A percentile compares a stretch with the other conserved stretches of the same genome.
Conservation (phyloP, 139 green algal species). For the Microglena sp. region DNA sequence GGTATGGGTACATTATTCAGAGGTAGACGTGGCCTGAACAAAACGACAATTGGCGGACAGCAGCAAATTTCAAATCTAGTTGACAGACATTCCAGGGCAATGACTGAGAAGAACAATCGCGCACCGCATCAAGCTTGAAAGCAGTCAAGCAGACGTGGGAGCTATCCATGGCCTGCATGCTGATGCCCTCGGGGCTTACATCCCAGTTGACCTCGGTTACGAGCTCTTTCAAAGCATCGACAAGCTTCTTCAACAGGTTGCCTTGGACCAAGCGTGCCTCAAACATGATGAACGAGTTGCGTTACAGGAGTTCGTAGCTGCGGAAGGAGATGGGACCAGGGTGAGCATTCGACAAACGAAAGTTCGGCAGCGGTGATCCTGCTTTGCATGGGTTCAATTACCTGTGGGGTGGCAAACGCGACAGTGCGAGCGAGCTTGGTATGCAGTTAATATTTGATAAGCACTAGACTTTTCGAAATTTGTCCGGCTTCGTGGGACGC, state of each 20-base stretch:
- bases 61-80: background rate
- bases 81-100: background rate
- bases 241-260: slow-evolving; percentile 74
- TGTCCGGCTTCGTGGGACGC: too few relatives aligned
- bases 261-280: slow-evolving; percentile 65
- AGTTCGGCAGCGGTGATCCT: background rate
- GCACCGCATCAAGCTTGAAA: background rate
- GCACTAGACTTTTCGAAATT: too few relatives aligned
- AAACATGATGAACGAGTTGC: slow-evolving; percentile 52
- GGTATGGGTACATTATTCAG: too few relatives aligned
- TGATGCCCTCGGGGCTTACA: slow-evolving; percentile 61
- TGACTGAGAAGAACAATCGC: background rate
- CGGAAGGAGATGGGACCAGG: background rate
- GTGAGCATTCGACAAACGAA: background rate
- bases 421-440: background rate
- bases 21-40: background rate
- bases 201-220: slow-evolving; percentile 98
- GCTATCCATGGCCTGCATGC: slow-evolving; percentile 94
- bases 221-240: slow-evolving; percentile 96
- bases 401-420: background rate
- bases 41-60: background rate
- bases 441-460: too few relatives aligned
- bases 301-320: background rate
- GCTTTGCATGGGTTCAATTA: background rate
- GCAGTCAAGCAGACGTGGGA: slow-evolving; percentile 69